Evolutionary conservation across 257 asterid genomes (phyloP).

Genomic region (Ophiorrhiza pumila): DNA sequence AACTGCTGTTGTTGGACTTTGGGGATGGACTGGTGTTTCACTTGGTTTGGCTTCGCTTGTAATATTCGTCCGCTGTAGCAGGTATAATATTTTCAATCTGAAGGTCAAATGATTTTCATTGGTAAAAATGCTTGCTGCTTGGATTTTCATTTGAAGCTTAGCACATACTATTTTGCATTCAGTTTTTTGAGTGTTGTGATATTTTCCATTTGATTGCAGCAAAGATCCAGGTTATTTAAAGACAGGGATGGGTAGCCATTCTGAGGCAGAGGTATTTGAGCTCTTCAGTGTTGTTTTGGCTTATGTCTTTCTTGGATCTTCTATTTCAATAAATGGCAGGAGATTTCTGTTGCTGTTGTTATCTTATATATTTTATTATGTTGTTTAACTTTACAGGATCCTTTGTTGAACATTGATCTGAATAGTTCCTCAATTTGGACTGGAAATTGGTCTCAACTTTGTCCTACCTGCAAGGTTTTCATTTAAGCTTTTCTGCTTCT

Average conservation of each 20-base stretch:
- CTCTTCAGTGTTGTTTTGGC: slow-evolving; percentile 7
- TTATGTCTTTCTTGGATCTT: slow-evolving; percentile 2
- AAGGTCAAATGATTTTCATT: no score
- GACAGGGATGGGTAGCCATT: slow-evolving; percentile 32
- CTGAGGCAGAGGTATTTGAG: slow-evolving; percentile 64
- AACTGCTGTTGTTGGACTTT: slow-evolving; percentile 88
- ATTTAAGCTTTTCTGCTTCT: slow-evolving; percentile 13
- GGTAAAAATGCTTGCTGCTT: neutral
- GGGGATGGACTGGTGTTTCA: slow-evolving; percentile 91
- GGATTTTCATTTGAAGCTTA: neutral
- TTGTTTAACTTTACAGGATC: slow-evolving; percentile 56
- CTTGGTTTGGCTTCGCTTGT: slow-evolving; percentile 64
- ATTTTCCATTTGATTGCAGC: slow-evolving; percentile 52
- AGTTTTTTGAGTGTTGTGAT: slow-evolving; percentile 21
- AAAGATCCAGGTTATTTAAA: slow-evolving; percentile 85
- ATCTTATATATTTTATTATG: neutral
- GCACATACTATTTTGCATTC: neutral
- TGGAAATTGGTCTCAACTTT: slow-evolving; percentile 96
- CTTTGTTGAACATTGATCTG: slow-evolving; percentile 68
- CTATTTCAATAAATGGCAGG: neutral
- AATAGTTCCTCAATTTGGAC: slow-evolving; percentile 60
- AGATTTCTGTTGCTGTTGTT: neutral
- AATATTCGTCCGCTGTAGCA: slow-evolving; percentile 73
- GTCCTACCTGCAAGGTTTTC: slow-evolving; percentile 98
- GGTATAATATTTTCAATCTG: slow-evolving; percentile 42